A percentile compares a stretch with the other conserved stretches of the same genome.
phyloP scores from a whole-genome alignment of 2,329 filamentous ascomycete species.

The Fusarium buxicola region DNA sequence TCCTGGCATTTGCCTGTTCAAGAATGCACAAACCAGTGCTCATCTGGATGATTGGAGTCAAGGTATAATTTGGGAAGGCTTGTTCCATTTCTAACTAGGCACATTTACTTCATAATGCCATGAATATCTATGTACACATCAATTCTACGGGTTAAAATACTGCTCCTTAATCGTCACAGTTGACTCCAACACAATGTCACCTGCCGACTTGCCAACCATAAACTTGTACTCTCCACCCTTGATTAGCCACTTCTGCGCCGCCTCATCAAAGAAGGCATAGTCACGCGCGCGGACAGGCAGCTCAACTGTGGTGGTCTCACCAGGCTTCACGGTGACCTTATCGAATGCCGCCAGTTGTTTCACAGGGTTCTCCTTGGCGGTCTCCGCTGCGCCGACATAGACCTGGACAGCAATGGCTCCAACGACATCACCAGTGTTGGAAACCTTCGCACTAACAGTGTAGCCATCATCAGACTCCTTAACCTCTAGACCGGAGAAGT shows the following conservation, averaged over 20 bases:
- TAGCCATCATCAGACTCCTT: constrained; percentile 49
- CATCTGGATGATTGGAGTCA: no score
- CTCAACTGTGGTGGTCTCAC: constrained; percentile 42
- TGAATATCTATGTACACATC: background rate
- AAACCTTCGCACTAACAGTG: constrained; percentile 62
- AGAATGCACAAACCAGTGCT: no score
- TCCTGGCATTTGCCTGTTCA: no score
- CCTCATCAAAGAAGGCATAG: constrained; percentile 48
- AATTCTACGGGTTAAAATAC: constrained; percentile 31
- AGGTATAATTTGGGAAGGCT: background rate
- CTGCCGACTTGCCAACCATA: constrained; percentile 42
- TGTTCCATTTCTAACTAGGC: background rate
- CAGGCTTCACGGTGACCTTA: constrained; percentile 60
- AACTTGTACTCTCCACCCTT: constrained; percentile 48
- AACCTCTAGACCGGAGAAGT: constrained; percentile 70
- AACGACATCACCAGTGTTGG: constrained; percentile 66
- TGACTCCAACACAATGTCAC: constrained; percentile 42
- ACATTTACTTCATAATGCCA: constrained; percentile 18
- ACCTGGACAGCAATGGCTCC: constrained; percentile 68
- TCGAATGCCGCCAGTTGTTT: constrained; percentile 78
- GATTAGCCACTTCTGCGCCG: constrained; percentile 44
- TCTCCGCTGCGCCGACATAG: constrained; percentile 54
- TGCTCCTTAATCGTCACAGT: constrained; percentile 34
- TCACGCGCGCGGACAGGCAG: constrained; percentile 41
- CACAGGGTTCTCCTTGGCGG: constrained; percentile 37